phyloP scores from a whole-genome alignment of 2,329 filamentous ascomycete genomes.

The Botrytis fragariae region DNA sequence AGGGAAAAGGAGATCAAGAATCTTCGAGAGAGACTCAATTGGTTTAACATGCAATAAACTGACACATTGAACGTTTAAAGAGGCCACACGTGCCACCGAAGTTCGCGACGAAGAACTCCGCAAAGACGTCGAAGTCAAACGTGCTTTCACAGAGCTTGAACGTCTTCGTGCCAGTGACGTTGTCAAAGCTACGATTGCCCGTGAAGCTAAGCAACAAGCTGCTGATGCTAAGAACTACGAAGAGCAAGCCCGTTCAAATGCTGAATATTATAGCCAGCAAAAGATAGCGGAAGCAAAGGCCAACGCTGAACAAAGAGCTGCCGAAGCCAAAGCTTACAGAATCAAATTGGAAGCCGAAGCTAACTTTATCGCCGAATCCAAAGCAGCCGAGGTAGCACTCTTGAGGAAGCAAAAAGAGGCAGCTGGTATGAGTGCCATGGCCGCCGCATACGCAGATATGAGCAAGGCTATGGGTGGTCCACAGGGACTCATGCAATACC shows the following conservation, averaged over 20 bases:
- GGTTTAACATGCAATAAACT: not conserved
- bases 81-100: constrained; percentile 70
- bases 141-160: constrained; percentile 77
- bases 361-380: constrained; percentile 39
- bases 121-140: constrained; percentile 72
- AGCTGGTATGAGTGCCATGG: constrained; percentile 73
- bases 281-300: not conserved
- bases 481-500: constrained; percentile 73
- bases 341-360: constrained; percentile 45
- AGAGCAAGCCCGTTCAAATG: constrained; percentile 57
- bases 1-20: not conserved
- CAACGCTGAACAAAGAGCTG: constrained; percentile 47
- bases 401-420: constrained; percentile 68
- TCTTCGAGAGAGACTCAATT: not conserved
- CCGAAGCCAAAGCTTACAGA: constrained; percentile 51
- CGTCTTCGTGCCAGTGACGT: constrained; percentile 74
- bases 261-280: constrained; percentile 39
- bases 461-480: constrained; percentile 73
- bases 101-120: constrained; percentile 77
- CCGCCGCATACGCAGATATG: constrained; percentile 73
- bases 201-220: constrained; percentile 66
- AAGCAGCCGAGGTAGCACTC: constrained; percentile 59
- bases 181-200: constrained; percentile 69
- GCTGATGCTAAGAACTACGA: constrained; percentile 66
- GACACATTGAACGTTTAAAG: constrained; percentile 27